These are phyloP conservation scores for Cladosporium velox DNA, from an alignment of 2,329 filamentous ascomycete species.

Conservation along the genomic window DNA sequence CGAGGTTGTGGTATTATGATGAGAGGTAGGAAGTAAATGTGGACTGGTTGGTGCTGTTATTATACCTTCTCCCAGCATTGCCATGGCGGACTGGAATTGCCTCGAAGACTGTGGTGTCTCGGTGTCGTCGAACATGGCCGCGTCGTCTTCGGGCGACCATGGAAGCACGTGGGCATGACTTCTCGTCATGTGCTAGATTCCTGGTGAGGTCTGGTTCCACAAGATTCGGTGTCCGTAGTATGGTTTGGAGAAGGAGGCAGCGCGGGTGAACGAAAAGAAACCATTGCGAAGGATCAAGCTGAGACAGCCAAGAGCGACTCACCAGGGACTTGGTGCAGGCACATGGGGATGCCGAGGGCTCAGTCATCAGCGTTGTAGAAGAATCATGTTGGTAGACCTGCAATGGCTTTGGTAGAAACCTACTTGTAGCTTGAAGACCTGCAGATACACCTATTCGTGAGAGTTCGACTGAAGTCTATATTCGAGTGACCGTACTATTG, in stretches of 20 bases:
- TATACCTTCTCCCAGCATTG: not conserved
- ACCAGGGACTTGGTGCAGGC: not conserved
- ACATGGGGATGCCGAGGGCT: not conserved
- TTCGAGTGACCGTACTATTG: not conserved
- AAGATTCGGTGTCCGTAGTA: not conserved
- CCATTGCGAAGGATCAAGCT: not conserved
- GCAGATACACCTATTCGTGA: no score
- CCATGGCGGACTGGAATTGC: not conserved
- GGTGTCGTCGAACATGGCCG: not conserved
- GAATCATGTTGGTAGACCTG: not conserved
- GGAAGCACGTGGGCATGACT: not conserved
- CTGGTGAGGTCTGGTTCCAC: not conserved
- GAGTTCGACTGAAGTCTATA: no score
- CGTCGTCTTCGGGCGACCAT: not conserved
- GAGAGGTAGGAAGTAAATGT: no score
- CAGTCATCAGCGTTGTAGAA: not conserved
- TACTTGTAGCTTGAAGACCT: no score
- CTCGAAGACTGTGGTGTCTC: not conserved
- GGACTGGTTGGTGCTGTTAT: not conserved
- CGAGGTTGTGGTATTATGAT: no score
- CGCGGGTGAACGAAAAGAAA: not conserved
- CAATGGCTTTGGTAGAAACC: not conserved
- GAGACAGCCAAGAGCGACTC: not conserved
- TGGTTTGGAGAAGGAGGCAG: not conserved
- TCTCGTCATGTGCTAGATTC: not conserved